Conservation (phyloP, 768 basidiomycete genomes). For the Aureoboletus auriporus region DNA sequence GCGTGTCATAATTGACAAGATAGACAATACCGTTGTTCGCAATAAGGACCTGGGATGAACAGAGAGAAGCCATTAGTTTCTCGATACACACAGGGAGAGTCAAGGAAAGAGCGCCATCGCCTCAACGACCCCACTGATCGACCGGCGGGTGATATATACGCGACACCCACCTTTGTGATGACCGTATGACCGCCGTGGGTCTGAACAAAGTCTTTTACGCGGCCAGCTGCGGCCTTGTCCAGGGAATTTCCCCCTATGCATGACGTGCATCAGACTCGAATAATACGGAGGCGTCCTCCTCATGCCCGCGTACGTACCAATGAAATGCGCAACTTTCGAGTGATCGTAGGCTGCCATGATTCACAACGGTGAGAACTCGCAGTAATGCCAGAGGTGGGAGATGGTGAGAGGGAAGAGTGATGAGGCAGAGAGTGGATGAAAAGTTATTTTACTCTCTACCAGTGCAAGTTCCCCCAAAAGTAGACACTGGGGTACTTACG, state of each 20-base stretch:
- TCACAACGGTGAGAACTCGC: too few species aligned
- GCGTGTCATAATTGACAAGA: constrained; percentile 1
- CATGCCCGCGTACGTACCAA: constrained; percentile 38
- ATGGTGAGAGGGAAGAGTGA: constrained; percentile 17
- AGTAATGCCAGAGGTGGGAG: too few species aligned
- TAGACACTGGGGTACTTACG: constrained; percentile 27
- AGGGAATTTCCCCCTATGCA: constrained; percentile 84
- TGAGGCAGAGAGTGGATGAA: not conserved
- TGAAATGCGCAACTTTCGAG: constrained; percentile 59
- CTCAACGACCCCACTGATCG: not conserved
- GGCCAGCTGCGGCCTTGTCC: constrained; percentile 74
- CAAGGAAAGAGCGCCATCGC: not conserved
- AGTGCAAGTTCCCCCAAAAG: constrained; percentile 27
- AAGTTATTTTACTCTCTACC: constrained; percentile 15
- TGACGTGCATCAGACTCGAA: constrained; percentile 6
- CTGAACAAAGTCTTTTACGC: constrained; percentile 88
- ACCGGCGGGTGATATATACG: constrained; percentile 15
- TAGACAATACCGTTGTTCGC: constrained; percentile 83
- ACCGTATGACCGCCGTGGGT: constrained; percentile 93
- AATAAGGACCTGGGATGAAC: constrained; percentile 75
- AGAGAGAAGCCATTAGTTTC: constrained; percentile 5
- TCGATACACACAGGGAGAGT: not conserved
- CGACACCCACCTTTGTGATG: constrained; percentile 81
- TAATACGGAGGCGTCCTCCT: constrained; percentile 2
- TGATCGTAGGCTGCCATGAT: constrained; percentile 45